phyloP scores from a whole-genome alignment of 2,329 filamentous ascomycete species.

The Penicillium sp. region DNA sequence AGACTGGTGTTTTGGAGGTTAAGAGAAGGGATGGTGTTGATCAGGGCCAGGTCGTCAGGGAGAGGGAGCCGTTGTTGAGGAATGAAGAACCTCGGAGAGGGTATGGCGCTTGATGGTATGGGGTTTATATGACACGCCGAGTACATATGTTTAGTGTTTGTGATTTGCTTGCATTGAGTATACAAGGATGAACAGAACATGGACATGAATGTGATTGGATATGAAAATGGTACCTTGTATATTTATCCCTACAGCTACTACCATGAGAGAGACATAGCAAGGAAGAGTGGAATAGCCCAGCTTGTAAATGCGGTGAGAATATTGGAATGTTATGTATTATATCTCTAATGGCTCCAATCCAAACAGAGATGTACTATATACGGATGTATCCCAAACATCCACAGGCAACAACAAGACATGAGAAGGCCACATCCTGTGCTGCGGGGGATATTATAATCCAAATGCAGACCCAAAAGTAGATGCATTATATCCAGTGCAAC shows the following conservation, averaged over 20 bases:
- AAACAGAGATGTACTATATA: neutral
- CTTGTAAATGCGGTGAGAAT: neutral
- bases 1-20: slow-evolving; percentile 39
- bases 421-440: neutral
- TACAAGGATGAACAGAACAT: neutral
- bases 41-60: neutral
- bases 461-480: neutral
- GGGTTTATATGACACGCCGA: neutral
- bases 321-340: neutral
- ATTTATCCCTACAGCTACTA: neutral
- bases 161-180: neutral
- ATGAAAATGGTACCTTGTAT: neutral
- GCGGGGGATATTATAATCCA: neutral
- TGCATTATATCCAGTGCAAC: neutral
- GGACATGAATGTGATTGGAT: too few species aligned
- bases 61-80: slow-evolving; percentile 5
- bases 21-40: neutral
- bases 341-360: neutral
- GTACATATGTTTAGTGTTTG: neutral
- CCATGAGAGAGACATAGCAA: neutral
- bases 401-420: neutral
- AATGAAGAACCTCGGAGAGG: neutral
- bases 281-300: neutral
- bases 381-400: neutral
- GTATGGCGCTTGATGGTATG: neutral